Base-by-base conservation (phyloP, 1,284 basidiomycete genomes). In the Tilletia walkeri region DNA sequence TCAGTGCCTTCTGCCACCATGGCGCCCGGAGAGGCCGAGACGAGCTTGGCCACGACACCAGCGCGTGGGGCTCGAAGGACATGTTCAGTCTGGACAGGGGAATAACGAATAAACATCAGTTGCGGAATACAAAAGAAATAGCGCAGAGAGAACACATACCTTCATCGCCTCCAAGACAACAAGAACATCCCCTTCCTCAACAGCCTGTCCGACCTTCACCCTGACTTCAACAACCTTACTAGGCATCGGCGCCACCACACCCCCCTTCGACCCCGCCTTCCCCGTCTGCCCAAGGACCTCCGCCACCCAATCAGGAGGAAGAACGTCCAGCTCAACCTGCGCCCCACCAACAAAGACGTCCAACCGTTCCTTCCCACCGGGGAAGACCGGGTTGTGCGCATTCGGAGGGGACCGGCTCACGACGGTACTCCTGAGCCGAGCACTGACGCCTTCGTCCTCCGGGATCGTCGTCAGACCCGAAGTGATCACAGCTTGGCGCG, bases 151-250 rank as follows among this genome's bases (percentile, higher is more conserved):
- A 54, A 30, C 36, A 68, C 71, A 65, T 24, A 70, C 73, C 93
- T 96, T 96, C 94, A 95, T 96, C 79, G 92, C 94, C 86, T 95
- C 94, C 76, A 95, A 85, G 24, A 95, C 89, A 39, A 94, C 89
- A 12, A 93, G 87, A 7, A 88, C 89, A 80, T 94, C 90, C 0
- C 92, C 92, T 82, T 88, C 89, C 82, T 89, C 88, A n/a, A 95
- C 91, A 49, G 84, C 85, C 70, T 94, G 90, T 0, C 93, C 94
- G 2, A 88, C 85, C 71, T 86, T 86, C 34, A 94, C 92, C 61
- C 88, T 88, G 65, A 95, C 90, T 73, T 95, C 93, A 3, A 95
- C 93, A 3, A 80, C 75, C 54, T 75, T 76, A 69, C 67, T 66
- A 2, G 75, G 78, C 76, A 79, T 76, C 16, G 75, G 75, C 0